Base-by-base conservation (phyloP, 2,329 filamentous ascomycete species). In the Sporothrix euskadiensis region DNA sequence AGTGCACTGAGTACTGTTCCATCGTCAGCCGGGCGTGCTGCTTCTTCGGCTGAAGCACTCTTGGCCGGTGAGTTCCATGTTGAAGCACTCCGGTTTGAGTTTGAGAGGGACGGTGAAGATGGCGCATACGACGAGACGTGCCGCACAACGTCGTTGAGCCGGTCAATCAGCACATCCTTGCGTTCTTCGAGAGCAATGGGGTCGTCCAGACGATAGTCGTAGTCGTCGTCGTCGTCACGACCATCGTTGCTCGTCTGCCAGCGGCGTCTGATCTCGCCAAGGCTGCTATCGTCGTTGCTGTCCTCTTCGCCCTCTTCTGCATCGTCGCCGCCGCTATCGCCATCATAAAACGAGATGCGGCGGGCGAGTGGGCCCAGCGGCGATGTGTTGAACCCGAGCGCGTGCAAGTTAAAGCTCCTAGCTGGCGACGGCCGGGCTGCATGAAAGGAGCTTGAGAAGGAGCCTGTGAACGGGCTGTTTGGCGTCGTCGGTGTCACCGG, bases 121-220 rank as follows among this genome's bases (percentile, higher is more conserved):
- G 19, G 77, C 75, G 49, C 76, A 75, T 14, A 78, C 76, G 49
- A 71, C 22, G 77, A 78, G 8, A 85, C 77, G 59, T 81, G 81
- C 69, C 82, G 79, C n/a, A 83, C 79, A 30, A 85, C 75, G 59
- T 81, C 80, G 65, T 77, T 78, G 19, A 85, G 79, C 44, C 83
- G 81, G 75, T 84, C 82, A 41, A 87, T 83, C 71, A 88, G 82
- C 32, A 84, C 82, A 75, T 86, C 83, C 73, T 81, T 82, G 78
- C 81, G 81, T 74, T 82, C 82, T 61, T 80, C 79, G 22, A 79
- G 52, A 16, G 32, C 76, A 63, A 80, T 72, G 41, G 78, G 76
- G 49, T 79, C 79, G 22, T 76, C 69, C 41, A 77, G 35, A 19
- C 16, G 26, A 41, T 57, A 49, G 75, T 41, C 14, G 39, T 41